Percentiles rank a stretch among this genome's conserved stretches.
phyloP scores from a whole-genome alignment of 148 eudicot genomes.

The Vaccinium macrocarpon region DNA sequence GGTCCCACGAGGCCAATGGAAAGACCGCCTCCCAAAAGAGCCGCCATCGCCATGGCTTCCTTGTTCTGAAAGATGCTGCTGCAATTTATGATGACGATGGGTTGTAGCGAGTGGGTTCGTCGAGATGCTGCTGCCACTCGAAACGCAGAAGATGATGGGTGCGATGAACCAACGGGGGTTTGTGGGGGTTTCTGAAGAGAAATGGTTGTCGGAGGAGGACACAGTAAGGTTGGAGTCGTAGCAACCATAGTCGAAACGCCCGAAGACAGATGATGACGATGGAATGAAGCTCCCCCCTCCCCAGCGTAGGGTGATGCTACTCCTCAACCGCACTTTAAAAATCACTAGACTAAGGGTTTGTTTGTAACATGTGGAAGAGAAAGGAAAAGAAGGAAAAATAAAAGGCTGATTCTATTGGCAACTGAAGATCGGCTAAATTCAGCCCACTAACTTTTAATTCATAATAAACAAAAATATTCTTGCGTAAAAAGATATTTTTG shows the following conservation, averaged over 20 bases:
- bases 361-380: too few species aligned
- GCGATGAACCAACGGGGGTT: slow-evolving; percentile 16
- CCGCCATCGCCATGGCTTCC: slow-evolving; percentile 26
- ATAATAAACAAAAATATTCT: too few species aligned
- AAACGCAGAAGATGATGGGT: not conserved
- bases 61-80: slow-evolving; percentile 1
- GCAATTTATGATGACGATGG: not conserved
- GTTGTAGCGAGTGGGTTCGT: slow-evolving; percentile 24
- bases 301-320: not conserved
- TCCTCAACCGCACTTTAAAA: too few species aligned
- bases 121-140: slow-evolving; percentile 14
- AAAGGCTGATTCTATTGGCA: too few species aligned
- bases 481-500: too few species aligned
- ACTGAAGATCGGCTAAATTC: too few species aligned
- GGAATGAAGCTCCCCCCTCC: not conserved
- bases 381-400: too few species aligned
- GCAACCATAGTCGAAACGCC: slow-evolving; percentile 14
- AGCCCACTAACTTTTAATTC: too few species aligned
- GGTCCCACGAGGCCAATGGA: slow-evolving; percentile 53
- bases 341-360: too few species aligned
- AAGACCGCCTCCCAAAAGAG: slow-evolving; percentile 53
- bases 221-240: slow-evolving; percentile 12
- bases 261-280: not conserved
- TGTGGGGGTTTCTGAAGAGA: slow-evolving; percentile 18
- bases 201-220: slow-evolving; percentile 14